These are phyloP conservation scores for Xanthoparmelia taractica DNA, from an alignment of 495 filamentous ascomycete species.

Conservation along the genomic window DNA sequence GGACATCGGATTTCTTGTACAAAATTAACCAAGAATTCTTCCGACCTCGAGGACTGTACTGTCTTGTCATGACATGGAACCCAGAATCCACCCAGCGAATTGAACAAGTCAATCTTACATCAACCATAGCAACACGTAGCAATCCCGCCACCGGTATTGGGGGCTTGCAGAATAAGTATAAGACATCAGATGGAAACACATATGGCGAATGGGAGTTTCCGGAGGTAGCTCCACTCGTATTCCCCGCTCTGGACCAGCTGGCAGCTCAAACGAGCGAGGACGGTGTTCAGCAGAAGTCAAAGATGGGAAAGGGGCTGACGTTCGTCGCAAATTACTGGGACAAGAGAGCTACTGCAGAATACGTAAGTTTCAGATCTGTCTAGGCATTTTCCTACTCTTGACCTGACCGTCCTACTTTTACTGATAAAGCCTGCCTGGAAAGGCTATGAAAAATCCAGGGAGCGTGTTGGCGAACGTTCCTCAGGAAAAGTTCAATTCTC, in stretches of 20 bases:
- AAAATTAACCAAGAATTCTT: conserved; percentile 52
- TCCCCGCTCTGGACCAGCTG: conserved; percentile 37
- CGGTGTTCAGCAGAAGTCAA: neutral
- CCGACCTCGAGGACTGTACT: conserved; percentile 51
- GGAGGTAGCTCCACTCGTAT: conserved; percentile 42
- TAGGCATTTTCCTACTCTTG: too few species aligned
- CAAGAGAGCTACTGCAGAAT: conserved; percentile 37
- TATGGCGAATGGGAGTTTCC: conserved; percentile 35
- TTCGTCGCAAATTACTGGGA: conserved; percentile 44
- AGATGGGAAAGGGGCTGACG: conserved; percentile 23
- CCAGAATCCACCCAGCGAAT: conserved; percentile 33
- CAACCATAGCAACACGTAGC: conserved; percentile 17
- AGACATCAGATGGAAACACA: conserved; percentile 34
- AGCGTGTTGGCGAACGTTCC: conserved; percentile 25
- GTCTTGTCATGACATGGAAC: conserved; percentile 54
- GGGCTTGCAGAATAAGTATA: conserved; percentile 28
- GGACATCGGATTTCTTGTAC: conserved; percentile 41
- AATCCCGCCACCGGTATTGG: neutral
- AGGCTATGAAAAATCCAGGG: conserved; percentile 30
- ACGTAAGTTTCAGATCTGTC: too few species aligned
- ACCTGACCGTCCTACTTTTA: too few species aligned
- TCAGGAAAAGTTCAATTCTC: conserved; percentile 37
- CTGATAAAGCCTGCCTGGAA: too few species aligned
- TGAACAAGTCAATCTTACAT: conserved; percentile 31
- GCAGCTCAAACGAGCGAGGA: conserved; percentile 9